Evolutionary conservation across 352 stramenopile genomes (phyloP), one percentile per base, ranked within the genome.

Genomic region (Phytophthora litchii): DNA sequence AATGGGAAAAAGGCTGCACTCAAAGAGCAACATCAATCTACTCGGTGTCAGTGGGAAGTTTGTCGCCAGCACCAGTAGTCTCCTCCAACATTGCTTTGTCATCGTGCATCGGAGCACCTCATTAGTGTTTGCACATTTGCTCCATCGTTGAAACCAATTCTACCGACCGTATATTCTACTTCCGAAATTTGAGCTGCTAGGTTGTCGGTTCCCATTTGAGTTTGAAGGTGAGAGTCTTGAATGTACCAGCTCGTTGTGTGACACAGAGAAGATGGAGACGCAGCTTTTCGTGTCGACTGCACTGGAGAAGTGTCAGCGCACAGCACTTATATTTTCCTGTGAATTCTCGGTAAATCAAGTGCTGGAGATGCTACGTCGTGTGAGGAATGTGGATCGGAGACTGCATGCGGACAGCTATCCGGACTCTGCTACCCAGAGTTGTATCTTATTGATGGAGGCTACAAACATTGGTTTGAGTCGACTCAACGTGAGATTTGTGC

Each of bases 301-400:
- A 12, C 42, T 54, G 3, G 34, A 49, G 13, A 42, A 78, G n/a
- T 72, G 40, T 12, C 70, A 45, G 14, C 74, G 66, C 19, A 80
- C 54, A 9, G 78, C 76, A 16, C 60, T 90, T 2, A 74, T 90
- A 21, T 90, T 89, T 52, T 88, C 80, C 47, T 90, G 80, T 46
- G 80, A 90, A 60, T 90, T 87, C 35, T 88, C 78, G 1, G 74
- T 74, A n/a, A 83, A 84, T 16, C 75, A 78, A 23, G 80, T 78
- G 0, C 80, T 78, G 1, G 84, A 90, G 62, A 90, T 90, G 80
- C 79, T 86, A 14, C 70, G 78, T 1, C 78, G 88, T 37, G 40
- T 90, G 6, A 76, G 80, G 17, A 88, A 86, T 50, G 46, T 88
- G 10, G 80, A 90, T 48, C 75, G 80, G 8, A 76, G 68, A 58